These are phyloP conservation scores for Phytophthora europaea DNA, from an alignment of 352 stramenopile species.

Conservation along the genomic window DNA sequence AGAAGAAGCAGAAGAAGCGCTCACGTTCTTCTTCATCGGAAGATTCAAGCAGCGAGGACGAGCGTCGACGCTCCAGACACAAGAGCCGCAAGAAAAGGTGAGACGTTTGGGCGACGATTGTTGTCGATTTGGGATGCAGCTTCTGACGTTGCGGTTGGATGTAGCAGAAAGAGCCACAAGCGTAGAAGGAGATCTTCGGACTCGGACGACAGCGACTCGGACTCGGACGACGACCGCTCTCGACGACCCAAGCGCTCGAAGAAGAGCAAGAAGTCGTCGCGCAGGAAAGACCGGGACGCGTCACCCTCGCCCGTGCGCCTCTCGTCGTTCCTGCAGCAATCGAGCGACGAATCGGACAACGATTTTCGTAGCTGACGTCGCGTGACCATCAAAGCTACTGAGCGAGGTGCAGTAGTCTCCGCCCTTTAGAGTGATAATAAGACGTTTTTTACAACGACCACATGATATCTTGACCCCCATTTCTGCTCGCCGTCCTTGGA, in stretches of 20 bases:
- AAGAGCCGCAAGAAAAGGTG: constrained; percentile 86
- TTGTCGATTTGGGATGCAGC: neutral
- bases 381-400: neutral
- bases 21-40: constrained; percentile 59
- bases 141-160: constrained; percentile 26
- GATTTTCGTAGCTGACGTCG: constrained; percentile 29
- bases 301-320: constrained; percentile 82
- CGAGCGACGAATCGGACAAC: constrained; percentile 37
- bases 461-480: constrained; percentile 27
- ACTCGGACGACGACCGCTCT: constrained; percentile 42
- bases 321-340: constrained; percentile 93
- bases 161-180: constrained; percentile 72
- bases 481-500: constrained; percentile 18
- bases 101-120: constrained; percentile 18
- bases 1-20: constrained; percentile 84
- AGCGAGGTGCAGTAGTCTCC: neutral
- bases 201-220: constrained; percentile 46
- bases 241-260: constrained; percentile 46
- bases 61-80: constrained; percentile 56
- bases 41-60: constrained; percentile 65
- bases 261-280: constrained; percentile 53
- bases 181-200: constrained; percentile 60
- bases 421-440: no score
- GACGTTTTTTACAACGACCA: constrained; percentile 19
- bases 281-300: constrained; percentile 49